A percentile compares a stretch with the other conserved stretches of the same genome.
Conservation (phyloP, 1,284 basidiomycete species). For the Sporisorium sorghi region DNA sequence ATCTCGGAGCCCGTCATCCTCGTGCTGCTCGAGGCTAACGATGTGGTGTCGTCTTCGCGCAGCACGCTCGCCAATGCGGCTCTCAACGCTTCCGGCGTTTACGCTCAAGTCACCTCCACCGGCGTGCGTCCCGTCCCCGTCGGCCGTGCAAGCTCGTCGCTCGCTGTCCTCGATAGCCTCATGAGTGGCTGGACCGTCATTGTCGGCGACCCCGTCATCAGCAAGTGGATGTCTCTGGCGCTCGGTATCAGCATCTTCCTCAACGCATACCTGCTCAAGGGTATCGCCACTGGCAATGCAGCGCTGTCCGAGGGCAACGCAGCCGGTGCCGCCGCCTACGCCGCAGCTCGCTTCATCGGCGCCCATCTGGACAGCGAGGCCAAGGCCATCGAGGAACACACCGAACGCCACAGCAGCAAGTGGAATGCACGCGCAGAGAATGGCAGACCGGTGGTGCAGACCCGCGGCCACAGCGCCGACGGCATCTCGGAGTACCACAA, state of each 20-base stretch:
- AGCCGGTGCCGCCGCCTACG: slow-evolving; percentile 66
- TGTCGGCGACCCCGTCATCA: slow-evolving; percentile 92
- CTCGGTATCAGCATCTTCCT: slow-evolving; percentile 88
- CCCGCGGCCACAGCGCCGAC: slow-evolving; percentile 40
- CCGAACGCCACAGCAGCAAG: slow-evolving; percentile 28
- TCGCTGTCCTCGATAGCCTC: slow-evolving; percentile 79
- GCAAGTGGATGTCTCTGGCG: slow-evolving; percentile 93
- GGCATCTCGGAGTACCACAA: slow-evolving; percentile 69
- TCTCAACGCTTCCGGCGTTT: slow-evolving; percentile 58
- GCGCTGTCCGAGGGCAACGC: slow-evolving; percentile 67
- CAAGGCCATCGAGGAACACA: slow-evolving; percentile 39
- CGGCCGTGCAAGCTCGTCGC: slow-evolving; percentile 42
- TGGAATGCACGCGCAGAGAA: slow-evolving; percentile 38
- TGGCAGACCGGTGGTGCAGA: slow-evolving; percentile 7
- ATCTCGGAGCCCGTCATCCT: slow-evolving; percentile 73
- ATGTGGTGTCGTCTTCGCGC: slow-evolving; percentile 32
- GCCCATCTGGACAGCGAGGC: slow-evolving; percentile 61
- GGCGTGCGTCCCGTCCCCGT: slow-evolving; percentile 28
- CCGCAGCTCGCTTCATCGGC: slow-evolving; percentile 67
- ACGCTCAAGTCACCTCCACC: slow-evolving; percentile 27
- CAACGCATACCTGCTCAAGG: slow-evolving; percentile 92
- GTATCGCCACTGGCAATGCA: slow-evolving; percentile 72
- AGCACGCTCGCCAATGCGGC: slow-evolving; percentile 55
- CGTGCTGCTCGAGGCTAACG: slow-evolving; percentile 75
- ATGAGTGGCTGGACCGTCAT: slow-evolving; percentile 94